Base-by-base conservation (phyloP, 2,329 filamentous ascomycete genomes). In the Setomelanomma holmii region DNA sequence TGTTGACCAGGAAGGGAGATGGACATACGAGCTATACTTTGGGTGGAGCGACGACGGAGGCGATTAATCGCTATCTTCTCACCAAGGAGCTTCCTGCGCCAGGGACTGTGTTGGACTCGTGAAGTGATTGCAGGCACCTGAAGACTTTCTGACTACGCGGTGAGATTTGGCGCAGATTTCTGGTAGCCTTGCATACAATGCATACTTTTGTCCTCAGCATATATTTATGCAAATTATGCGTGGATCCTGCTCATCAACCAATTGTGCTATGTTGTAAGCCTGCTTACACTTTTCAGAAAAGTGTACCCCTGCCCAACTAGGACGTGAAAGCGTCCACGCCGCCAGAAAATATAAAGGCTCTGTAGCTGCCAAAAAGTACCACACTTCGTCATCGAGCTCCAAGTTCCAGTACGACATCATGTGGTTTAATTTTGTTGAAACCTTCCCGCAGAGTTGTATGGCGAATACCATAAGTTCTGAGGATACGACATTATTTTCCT, bases 1-100 rank as follows among this genome's bases (percentile, higher is more conserved):
- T 79, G 38, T 38, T 81, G n/a, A 72, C 72, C 10, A 64, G 78
- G 14, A 67, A 75, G 30, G 78, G 77, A 2, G 62, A 67, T 39
- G 76, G 76, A 0, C 76, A 79, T 48, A 77, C 75, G 43, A 78
- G 73, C 46, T 74, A 72, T 36, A 44, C 61, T 5, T 45, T 64
- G 8, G 56, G 58, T 22, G 75, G 75, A 1, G 66, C 71, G 43
- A 71, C 76, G 4, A 57, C 69, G 11, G 45, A 53, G 12, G 59
- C 66, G 2, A 69, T 74, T 21, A 68, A 70, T 49, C 49, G 54
- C 2, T 78, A 74, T 50, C 52, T 79, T 11, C 36, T 78, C 8
- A 68, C 69, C 21, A 6, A 30, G 27, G 27, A 30, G 14, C 27
- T 30, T 3, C 27, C 27, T 8, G 27, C 27, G 2, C 20, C 19